Percentiles rank a stretch among this genome's conserved stretches.
Evolutionary conservation across 176 grass and related monocot species (phyloP).

Genomic region (Sorghum bicolor): Sorghum_bicolor_NCBIv3 NC_012872.2:67661001-67661500

Average conservation of each 20-base stretch:
- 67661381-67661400: not conserved
- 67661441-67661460: not conserved
- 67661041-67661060: too few species aligned
- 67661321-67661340: conserved; percentile 40
- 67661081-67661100: too few species aligned
- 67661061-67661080: too few species aligned
- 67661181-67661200: conserved; percentile 32
- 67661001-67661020: too few species aligned
- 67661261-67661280: conserved; percentile 19
- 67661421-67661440: conserved; percentile 41
- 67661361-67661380: not conserved
- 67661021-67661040: too few species aligned
- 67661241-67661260: conserved; percentile 55
- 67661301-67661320: conserved; percentile 18
- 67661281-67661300: conserved; percentile 16
- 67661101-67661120: not conserved
- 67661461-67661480: not conserved
- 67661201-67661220: not conserved
- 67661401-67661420: conserved; percentile 39
- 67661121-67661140: conserved; percentile 14
- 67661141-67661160: not conserved
- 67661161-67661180: not conserved
- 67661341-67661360: conserved; percentile 75
- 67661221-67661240: conserved; percentile 5
- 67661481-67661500: not conserved